phyloP scores from a whole-genome alignment of 1,284 basidiomycete genomes.

The Pterula multifida region DNA sequence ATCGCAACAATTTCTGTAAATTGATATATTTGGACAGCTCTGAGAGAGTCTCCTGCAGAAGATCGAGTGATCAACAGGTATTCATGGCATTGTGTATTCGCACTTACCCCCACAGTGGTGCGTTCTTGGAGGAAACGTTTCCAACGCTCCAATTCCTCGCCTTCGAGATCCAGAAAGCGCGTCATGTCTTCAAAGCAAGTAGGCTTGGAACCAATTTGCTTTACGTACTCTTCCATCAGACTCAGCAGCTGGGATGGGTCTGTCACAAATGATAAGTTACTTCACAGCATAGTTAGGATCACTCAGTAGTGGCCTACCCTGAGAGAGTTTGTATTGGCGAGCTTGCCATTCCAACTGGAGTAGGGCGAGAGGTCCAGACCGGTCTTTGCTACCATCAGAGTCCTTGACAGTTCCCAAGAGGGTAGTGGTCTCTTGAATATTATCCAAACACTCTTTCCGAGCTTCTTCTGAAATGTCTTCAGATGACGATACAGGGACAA shows the following conservation, averaged over 20 bases:
- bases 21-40: conserved; percentile 57
- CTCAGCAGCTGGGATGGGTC: conserved; percentile 31
- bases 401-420: conserved; percentile 45
- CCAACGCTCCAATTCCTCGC: conserved; percentile 38
- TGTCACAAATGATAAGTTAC: conserved; percentile 14
- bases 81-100: no score
- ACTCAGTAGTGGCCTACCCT: conserved; percentile 21
- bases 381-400: conserved; percentile 54
- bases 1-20: conserved; percentile 57
- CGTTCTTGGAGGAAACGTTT: conserved; percentile 39
- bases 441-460: conserved; percentile 22
- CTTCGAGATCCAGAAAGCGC: conserved; percentile 43
- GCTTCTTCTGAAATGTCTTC: conserved; percentile 18
- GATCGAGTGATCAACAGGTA: no score
- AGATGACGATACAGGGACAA: conserved; percentile 28
- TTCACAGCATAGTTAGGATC: no score
- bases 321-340: conserved; percentile 30
- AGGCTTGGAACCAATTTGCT: conserved; percentile 63
- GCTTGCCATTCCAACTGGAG: conserved; percentile 61
- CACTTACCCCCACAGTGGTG: conserved; percentile 36
- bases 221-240: conserved; percentile 57
- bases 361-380: conserved; percentile 58
- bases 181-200: conserved; percentile 80
- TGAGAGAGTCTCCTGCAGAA: conserved; percentile 31
- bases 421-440: conserved; percentile 32